Base-by-base conservation (phyloP, 148 eudicot species). In the Euryodendron excelsum region DNA sequence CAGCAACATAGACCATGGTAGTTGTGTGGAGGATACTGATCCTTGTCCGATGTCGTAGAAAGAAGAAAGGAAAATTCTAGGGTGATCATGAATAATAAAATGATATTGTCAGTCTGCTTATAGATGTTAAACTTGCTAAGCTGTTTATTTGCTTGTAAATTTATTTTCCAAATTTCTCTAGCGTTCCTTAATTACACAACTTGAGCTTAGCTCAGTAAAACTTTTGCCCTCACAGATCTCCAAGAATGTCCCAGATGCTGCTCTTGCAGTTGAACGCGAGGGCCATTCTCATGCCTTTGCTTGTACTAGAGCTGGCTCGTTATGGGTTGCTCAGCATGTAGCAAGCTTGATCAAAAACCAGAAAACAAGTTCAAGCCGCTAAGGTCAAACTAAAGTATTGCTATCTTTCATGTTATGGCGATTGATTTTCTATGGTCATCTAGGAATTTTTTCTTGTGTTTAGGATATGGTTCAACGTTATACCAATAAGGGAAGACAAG, bases 281-380 rank as follows among this genome's bases (percentile, higher is more conserved):
- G 96, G 96, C 44, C 90, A 86, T 48, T 84, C 88, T 63, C 98
- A 95, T 83, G 88, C 97, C 60, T 94, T 91, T 79, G 87, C 89
- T 30, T 93, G 96, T 87, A 86, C 96, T 3, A 84, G 76, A 82
- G 97, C 91, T 15, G 98, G 98, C 39, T 93, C 98, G 31, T 45
- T 82, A 60, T 94, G 98, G 98, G 98, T 86, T 25, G 94, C 98
- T 76, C 80, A 88, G 72, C 91, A 87, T 58, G 94, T 94, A 12
- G 89, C 93, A 47, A 71, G 71, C 81, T 84, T 90, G 83, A 89
- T 90, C 77, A 84, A 82, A 73, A 90, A 81, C 25, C 76, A 75
- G 61, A 64, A 78, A 63, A 45, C 83, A 72, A 84, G 63, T 74
- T 52, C 25, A 65, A 74, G 69, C 55, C 31, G 66, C 56, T 66